Percentiles rank a stretch among this genome's conserved stretches.
phyloP scores from a whole-genome alignment of 2,329 filamentous ascomycete genomes.

The Pleomassaria siparia region DNA sequence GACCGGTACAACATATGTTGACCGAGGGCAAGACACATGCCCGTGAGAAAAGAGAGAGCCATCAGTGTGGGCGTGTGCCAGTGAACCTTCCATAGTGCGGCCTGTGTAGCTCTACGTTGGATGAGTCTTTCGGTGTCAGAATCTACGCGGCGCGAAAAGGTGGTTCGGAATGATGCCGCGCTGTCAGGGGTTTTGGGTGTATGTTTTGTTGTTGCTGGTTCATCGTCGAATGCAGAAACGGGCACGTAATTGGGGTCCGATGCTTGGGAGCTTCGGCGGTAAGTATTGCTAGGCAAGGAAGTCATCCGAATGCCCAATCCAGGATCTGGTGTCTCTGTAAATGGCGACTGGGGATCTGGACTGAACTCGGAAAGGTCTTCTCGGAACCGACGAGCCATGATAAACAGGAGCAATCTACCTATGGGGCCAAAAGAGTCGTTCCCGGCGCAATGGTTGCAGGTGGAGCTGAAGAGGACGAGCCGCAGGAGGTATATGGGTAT shows the following conservation, averaged over 20 bases:
- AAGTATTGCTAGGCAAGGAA: slow-evolving; percentile 25
- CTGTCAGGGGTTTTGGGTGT: slow-evolving; percentile 22
- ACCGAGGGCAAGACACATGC: slow-evolving; percentile 30
- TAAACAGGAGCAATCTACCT: slow-evolving; percentile 12
- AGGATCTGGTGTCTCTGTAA: slow-evolving; percentile 7
- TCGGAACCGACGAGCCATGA: background rate
- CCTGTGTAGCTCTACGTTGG: slow-evolving; percentile 33
- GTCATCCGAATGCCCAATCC: slow-evolving; percentile 34
- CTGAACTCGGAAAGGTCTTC: background rate
- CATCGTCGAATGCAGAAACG: slow-evolving; percentile 12
- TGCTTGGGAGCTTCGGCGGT: slow-evolving; percentile 19
- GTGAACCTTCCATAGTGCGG: slow-evolving; percentile 34
- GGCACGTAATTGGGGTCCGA: slow-evolving; percentile 18
- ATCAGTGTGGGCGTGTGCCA: slow-evolving; percentile 41
- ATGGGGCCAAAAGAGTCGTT: slow-evolving; percentile 16
- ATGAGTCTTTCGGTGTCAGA: slow-evolving; percentile 34
- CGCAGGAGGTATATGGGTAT: background rate
- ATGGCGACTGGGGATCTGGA: background rate
- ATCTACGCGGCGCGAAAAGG: slow-evolving; percentile 28
- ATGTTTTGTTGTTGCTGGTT: slow-evolving; percentile 12
- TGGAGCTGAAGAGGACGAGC: background rate
- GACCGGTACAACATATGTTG: slow-evolving; percentile 38
- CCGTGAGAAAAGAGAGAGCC: slow-evolving; percentile 27
- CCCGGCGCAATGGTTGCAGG: background rate
- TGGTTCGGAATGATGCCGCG: slow-evolving; percentile 17